Conservation (phyloP, 1,284 basidiomycete genomes). For the Malassezia obtusa region DNA sequence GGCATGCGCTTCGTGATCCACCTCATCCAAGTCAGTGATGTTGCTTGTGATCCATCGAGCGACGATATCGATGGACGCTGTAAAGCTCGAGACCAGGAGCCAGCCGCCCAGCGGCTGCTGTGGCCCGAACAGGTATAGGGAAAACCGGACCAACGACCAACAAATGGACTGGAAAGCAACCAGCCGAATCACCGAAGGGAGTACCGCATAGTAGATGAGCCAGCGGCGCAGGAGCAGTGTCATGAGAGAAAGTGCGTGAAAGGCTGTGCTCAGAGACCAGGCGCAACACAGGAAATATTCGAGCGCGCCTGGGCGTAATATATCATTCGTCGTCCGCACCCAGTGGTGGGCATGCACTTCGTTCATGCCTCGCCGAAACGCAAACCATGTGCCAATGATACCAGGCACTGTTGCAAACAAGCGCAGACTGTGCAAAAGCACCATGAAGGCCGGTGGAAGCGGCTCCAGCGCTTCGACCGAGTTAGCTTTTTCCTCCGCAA, state of each 20-base stretch:
- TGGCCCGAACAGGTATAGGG: conserved; percentile 60
- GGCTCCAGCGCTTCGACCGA: conserved; percentile 18
- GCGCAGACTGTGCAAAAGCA: conserved; percentile 36
- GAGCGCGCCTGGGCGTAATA: conserved; percentile 13
- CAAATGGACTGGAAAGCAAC: conserved; percentile 71
- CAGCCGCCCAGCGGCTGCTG: conserved; percentile 63
- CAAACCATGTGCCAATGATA: conserved; percentile 31
- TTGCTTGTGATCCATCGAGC: conserved; percentile 47
- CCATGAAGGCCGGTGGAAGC: conserved; percentile 25
- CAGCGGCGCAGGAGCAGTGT: conserved; percentile 70
- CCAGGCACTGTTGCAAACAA: conserved; percentile 44
- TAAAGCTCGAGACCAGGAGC: conserved; percentile 71
- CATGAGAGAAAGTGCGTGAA: conserved; percentile 67
- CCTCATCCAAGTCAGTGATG: conserved; percentile 34
- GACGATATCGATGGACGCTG: conserved; percentile 48
- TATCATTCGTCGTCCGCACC: conserved; percentile 18
- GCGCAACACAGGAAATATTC: conserved; percentile 25
- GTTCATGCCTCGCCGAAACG: neutral
- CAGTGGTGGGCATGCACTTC: conserved; percentile 12
- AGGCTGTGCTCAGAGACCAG: conserved; percentile 60
- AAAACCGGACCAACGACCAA: conserved; percentile 74
- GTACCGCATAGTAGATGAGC: conserved; percentile 68
- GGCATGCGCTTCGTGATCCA: conserved; percentile 13
- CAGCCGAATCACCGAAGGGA: conserved; percentile 69
- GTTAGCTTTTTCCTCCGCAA: neutral